Conservation (phyloP, 345 rosid genomes). For the Abelmoschus esculentus region DNA sequence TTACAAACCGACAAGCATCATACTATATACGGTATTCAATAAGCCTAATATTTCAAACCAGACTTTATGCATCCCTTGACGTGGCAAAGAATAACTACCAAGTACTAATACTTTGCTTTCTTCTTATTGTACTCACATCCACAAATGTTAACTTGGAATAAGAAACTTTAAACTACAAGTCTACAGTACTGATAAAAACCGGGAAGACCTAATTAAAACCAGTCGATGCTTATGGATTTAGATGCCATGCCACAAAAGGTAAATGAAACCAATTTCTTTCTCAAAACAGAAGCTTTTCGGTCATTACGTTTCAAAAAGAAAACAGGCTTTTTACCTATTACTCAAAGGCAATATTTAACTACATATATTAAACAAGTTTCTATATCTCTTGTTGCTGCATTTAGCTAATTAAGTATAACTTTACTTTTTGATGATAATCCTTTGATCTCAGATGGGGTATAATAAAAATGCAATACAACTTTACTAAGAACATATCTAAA, state of each 20-base stretch:
- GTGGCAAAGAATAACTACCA: not conserved
- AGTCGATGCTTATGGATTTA: not conserved
- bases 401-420: not conserved
- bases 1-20: not conserved
- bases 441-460: not conserved
- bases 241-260: not conserved
- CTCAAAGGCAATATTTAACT: not conserved
- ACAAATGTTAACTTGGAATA: not conserved
- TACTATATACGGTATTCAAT: not conserved
- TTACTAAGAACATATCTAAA: constrained; percentile 1
- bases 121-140: not conserved
- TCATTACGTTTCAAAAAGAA: not conserved
- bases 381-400: not conserved
- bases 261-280: not conserved
- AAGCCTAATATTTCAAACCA: not conserved
- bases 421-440: not conserved
- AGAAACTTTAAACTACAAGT: not conserved
- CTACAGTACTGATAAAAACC: not conserved
- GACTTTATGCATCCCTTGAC: not conserved
- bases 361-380: not conserved
- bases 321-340: not conserved
- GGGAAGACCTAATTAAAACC: not conserved
- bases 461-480: not conserved
- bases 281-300: not conserved
- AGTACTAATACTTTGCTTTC: not conserved